These are phyloP conservation scores for Penicillium desertorum DNA, from an alignment of 495 filamentous ascomycete species.

Conservation along the genomic window DNA sequence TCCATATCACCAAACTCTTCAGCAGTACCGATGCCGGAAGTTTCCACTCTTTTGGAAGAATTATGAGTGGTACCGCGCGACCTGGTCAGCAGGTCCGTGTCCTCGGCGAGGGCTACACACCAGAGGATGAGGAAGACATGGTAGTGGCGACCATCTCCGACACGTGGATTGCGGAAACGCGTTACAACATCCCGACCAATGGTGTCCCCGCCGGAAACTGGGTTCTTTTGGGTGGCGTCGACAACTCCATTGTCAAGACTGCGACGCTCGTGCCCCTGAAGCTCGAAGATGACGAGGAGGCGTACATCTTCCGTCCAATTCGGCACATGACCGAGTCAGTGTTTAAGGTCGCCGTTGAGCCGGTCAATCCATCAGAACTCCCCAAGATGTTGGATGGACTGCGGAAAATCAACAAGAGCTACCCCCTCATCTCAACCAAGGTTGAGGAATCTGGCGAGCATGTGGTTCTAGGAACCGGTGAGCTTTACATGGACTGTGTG, in stretches of 20 bases:
- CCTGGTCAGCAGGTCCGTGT: constrained; percentile 84
- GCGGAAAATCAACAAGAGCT: constrained; percentile 95
- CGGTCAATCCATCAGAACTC: constrained; percentile 97
- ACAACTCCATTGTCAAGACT: constrained; percentile 98
- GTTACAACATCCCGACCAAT: constrained; percentile 87
- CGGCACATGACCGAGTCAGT: constrained; percentile 96
- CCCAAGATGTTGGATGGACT: constrained; percentile 98
- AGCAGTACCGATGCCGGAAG: constrained; percentile 80
- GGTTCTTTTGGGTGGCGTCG: constrained; percentile 85
- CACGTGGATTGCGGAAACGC: constrained; percentile 89
- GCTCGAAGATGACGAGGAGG: constrained; percentile 82
- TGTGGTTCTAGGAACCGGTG: constrained; percentile 89
- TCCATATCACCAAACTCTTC: constrained; percentile 92
- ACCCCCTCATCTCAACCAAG: constrained; percentile 92
- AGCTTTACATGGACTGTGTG: constrained; percentile 98
- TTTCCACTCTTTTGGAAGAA: constrained; percentile 86
- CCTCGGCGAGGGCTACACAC: constrained; percentile 90
- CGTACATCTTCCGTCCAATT: constrained; percentile 90
- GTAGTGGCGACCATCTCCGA: constrained; percentile 80
- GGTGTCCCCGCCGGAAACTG: constrained; percentile 96
- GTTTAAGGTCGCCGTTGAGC: constrained; percentile 96
- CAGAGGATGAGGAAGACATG: constrained; percentile 99
- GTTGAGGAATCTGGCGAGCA: constrained; percentile 99
- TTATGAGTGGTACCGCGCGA: constrained; percentile 88
- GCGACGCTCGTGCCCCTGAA: constrained; percentile 87